A percentile compares a stretch with the other conserved stretches of the same genome.
Evolutionary conservation across 352 stramenopile species (phyloP).

Genomic region (Albugo candida): DNA sequence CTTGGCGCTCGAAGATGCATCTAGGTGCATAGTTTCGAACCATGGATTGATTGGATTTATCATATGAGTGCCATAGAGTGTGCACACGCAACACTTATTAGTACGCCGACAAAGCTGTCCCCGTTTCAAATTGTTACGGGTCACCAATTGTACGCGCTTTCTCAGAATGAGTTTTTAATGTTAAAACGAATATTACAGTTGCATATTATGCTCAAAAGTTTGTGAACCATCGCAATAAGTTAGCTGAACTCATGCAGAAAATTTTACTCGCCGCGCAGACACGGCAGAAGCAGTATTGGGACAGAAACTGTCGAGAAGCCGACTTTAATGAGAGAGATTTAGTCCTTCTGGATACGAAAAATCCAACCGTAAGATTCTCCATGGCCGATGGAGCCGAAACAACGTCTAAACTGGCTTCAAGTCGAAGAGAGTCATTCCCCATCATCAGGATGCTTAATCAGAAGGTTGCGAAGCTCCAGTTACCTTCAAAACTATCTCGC

Average conservation of each 20-base stretch:
- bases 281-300: conserved; percentile 7
- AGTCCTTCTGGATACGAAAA: conserved; percentile 3
- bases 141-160: neutral
- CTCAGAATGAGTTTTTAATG: neutral
- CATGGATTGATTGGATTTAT: conserved; percentile 8
- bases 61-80: conserved; percentile 11
- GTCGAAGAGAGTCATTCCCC: too few species aligned
- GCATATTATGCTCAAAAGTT: conserved; percentile 3
- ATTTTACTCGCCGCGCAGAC: conserved; percentile 1
- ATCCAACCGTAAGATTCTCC: neutral
- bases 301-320: neutral
- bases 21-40: conserved; percentile 6
- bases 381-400: too few species aligned
- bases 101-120: conserved; percentile 4
- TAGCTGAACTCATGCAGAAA: neutral
- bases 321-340: conserved; percentile 1
- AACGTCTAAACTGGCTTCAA: too few species aligned
- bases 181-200: neutral
- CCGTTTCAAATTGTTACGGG: conserved; percentile 13
- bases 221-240: neutral
- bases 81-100: conserved; percentile 9
- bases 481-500: conserved; percentile 4
- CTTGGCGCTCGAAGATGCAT: conserved; percentile 6
- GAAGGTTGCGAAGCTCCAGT: conserved; percentile 6
- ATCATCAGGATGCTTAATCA: conserved; percentile 4